Evolutionary conservation across 495 filamentous ascomycete genomes (phyloP), one percentile per base, ranked within the genome.

Genomic region (Annulohypoxylon stygium): DNA sequence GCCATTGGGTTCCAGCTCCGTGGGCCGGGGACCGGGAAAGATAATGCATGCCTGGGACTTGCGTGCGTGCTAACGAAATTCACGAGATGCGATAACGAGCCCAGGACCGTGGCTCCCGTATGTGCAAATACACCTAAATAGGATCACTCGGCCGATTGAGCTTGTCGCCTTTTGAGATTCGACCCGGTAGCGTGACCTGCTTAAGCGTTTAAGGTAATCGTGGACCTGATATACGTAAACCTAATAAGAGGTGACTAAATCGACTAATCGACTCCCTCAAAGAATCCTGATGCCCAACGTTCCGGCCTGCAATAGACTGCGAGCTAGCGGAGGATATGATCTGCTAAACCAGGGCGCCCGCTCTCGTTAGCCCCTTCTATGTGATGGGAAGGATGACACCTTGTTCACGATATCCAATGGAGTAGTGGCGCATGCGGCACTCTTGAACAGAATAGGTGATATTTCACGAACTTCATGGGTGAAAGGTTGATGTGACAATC

Each of bases 11-110:
- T 70, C 72, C 72, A 68, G 53, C 51, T 58, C 67, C 72, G 54
- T 75, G 72, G 72, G 72, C 67, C 63, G 62, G 71, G 67, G 62
- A 65, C 72, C 72, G 72, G 72, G 57, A 75, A 75, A 64, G 58
- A 71, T 75, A 62, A 71, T 68, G 72, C 72, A 75, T 70, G 72
- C 58, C 47, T 71, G 36, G 63, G 67, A 60, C 67, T 75, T 71
- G 59, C 72, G 72, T 64, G 63, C 58, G 64, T 75, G 67, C 67
- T 75, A 71, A 58, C 50, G 54, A 68, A 65, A 69, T 34, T 67
- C 64, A 54, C 63, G 50, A 67, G 39, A 51, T 34, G 47, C 55
- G n/a, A 59, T 53, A 55, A 33, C 62, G 33, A 43, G 64, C 59
- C 72, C 60, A 61, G 67, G 59, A 37, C 63, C 60, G 47, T 61